Percentiles rank a stretch among this genome's conserved stretches.
Conservation (phyloP, 441 rosid species). For the Rhodomyrtus psidioides region DNA sequence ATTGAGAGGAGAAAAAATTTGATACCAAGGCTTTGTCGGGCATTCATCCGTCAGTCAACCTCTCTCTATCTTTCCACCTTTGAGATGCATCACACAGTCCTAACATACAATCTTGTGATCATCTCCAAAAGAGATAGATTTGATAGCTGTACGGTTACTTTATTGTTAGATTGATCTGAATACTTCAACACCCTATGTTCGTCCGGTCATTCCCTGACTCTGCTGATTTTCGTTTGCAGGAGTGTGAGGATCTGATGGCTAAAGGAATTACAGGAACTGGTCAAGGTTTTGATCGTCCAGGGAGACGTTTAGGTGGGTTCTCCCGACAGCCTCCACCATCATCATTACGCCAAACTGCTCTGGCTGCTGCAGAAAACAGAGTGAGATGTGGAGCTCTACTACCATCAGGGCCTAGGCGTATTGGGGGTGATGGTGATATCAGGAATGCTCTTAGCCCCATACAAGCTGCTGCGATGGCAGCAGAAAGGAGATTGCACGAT, state of each 20-base stretch:
- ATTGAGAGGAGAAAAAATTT: neutral
- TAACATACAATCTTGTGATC: neutral
- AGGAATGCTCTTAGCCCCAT: neutral
- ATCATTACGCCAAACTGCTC: neutral
- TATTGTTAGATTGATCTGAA: neutral
- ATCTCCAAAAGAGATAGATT: neutral
- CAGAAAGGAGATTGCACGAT: neutral
- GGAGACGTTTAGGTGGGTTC: slow-evolving; percentile 4
- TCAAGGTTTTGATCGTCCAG: slow-evolving; percentile 1
- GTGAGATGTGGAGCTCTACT: neutral
- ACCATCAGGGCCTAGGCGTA: neutral
- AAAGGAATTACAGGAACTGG: slow-evolving; percentile 1
- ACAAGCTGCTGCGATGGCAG: neutral
- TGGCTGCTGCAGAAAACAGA: neutral
- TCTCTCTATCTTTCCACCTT: neutral
- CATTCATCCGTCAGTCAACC: neutral
- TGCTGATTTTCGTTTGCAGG: neutral
- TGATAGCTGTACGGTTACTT: neutral
- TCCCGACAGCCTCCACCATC: neutral
- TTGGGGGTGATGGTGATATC: neutral
- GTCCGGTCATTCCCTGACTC: neutral
- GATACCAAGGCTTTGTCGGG: neutral
- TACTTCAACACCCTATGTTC: neutral
- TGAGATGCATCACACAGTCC: neutral
- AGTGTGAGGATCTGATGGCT: neutral